Evolutionary conservation across 2,329 filamentous ascomycete genomes (phyloP).

Genomic region (Neodidymelliopsis sp.): DNA sequence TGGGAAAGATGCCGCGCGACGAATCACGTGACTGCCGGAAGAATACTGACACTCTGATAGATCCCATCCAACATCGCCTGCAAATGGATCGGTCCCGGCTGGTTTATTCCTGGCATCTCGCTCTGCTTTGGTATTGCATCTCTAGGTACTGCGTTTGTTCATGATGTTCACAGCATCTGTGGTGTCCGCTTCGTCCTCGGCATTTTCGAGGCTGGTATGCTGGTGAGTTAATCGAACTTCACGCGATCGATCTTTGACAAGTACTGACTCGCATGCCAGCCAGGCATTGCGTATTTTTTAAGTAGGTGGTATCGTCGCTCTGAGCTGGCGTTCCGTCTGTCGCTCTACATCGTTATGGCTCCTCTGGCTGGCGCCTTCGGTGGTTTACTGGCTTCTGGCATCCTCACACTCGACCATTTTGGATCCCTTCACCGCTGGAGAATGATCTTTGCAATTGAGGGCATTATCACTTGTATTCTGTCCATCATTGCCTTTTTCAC

Average conservation of each 20-base stretch:
- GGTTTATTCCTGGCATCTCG: slow-evolving; percentile 70
- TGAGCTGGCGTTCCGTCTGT: slow-evolving; percentile 72
- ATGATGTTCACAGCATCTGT: slow-evolving; percentile 59
- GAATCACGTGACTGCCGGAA: slow-evolving; percentile 32
- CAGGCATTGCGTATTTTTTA: slow-evolving; percentile 74
- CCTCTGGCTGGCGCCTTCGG: slow-evolving; percentile 76
- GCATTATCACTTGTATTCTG: slow-evolving; percentile 67
- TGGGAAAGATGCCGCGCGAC: slow-evolving; percentile 56
- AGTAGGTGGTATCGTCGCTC: slow-evolving; percentile 74
- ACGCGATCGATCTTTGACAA: background rate
- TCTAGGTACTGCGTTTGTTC: slow-evolving; percentile 70
- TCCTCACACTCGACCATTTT: slow-evolving; percentile 67
- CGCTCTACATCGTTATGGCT: slow-evolving; percentile 74
- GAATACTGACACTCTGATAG: slow-evolving; percentile 61
- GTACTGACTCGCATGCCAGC: background rate
- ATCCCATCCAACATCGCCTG: slow-evolving; percentile 73
- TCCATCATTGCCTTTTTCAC: slow-evolving; percentile 69
- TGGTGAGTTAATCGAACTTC: slow-evolving; percentile 58
- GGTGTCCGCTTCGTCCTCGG: slow-evolving; percentile 71
- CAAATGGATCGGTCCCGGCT: slow-evolving; percentile 75
- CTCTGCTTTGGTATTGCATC: slow-evolving; percentile 70
- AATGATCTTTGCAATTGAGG: slow-evolving; percentile 78
- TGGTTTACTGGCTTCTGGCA: slow-evolving; percentile 67
- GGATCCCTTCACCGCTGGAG: slow-evolving; percentile 67
- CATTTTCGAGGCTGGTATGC: slow-evolving; percentile 75